Percentiles rank a stretch among this genome's conserved stretches.
Evolutionary conservation across 1,139 yeast species (phyloP).

Genomic region (Yamadazyma conglobata): DNA sequence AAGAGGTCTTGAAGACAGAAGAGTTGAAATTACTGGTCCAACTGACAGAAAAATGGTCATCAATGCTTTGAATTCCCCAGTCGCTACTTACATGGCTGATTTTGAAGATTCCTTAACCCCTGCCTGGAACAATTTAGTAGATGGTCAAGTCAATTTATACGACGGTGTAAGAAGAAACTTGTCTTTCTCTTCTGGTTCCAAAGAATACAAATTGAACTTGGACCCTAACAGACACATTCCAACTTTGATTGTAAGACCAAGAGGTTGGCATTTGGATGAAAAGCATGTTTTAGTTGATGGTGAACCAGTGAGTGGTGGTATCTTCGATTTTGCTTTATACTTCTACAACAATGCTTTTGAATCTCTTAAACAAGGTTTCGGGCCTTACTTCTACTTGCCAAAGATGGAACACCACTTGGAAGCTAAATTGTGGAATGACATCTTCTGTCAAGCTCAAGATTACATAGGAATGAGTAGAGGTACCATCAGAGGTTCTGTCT

Average conservation of each 20-base stretch:
- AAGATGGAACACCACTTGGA: conserved; percentile 80
- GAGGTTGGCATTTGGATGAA: conserved; percentile 85
- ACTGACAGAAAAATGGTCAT: conserved; percentile 90
- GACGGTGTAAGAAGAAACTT: conserved; percentile 78
- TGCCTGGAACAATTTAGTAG: conserved; percentile 84
- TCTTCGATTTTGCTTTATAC: conserved; percentile 75
- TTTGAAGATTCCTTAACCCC: conserved; percentile 95
- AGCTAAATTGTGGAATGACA: conserved; percentile 77
- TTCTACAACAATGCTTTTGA: conserved; percentile 72
- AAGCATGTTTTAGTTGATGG: conserved; percentile 73
- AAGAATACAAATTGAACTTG: conserved; percentile 57
- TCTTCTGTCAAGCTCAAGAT: conserved; percentile 68
- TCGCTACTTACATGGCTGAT: conserved; percentile 92
- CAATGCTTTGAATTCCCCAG: conserved; percentile 85
- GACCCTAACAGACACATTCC: conserved; percentile 59
- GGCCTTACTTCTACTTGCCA: conserved; percentile 77
- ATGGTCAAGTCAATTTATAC: conserved; percentile 88
- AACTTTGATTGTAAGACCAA: conserved; percentile 76
- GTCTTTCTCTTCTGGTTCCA: conserved; percentile 53
- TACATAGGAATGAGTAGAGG: conserved; percentile 64
- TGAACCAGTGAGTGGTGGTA: conserved; percentile 68
- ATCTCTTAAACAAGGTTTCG: conserved; percentile 56
- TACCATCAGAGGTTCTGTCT: conserved; percentile 73
- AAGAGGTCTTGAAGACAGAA: conserved; percentile 72
- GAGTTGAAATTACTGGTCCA: conserved; percentile 88